A percentile compares a stretch with the other conserved stretches of the same genome.
Conservation (phyloP, 129 eudicot genomes). For the Daucus carota region DNA sequence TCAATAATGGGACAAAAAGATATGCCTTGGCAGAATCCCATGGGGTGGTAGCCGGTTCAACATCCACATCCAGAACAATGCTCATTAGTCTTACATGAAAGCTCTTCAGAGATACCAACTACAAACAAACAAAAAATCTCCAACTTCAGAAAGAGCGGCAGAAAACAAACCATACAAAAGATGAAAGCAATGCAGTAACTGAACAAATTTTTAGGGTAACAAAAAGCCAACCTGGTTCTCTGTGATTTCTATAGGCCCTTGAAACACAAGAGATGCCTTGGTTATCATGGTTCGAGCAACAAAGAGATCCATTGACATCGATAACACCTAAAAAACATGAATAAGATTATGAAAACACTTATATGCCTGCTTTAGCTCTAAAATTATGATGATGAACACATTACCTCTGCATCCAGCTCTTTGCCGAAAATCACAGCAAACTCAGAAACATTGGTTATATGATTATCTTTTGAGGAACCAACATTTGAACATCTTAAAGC, state of each 20-base stretch:
- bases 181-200: not conserved
- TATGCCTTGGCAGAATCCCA: constrained; percentile 98
- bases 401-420: constrained; percentile 98
- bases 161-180: not conserved
- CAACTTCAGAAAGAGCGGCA: not conserved
- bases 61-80: constrained; percentile 97
- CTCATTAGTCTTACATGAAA: constrained; percentile 98
- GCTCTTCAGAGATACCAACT: constrained; percentile 78
- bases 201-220: constrained; percentile 1
- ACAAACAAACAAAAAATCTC: constrained; percentile 18
- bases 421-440: constrained; percentile 87
- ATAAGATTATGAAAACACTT: not conserved
- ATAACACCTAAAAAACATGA: constrained; percentile 54
- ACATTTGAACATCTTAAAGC: constrained; percentile 55
- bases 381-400: not conserved
- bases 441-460: constrained; percentile 77
- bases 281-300: constrained; percentile 82
- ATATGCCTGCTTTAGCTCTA: not conserved
- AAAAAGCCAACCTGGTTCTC: constrained; percentile 59
- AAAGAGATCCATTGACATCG: constrained; percentile 98
- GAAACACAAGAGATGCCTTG: constrained; percentile 71
- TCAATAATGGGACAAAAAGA: constrained; percentile 63
- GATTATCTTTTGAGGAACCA: constrained; percentile 82
- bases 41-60: constrained; percentile 94
- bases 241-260: constrained; percentile 56